Base-by-base conservation (phyloP, 2,329 filamentous ascomycete species). In the Fusarium udum region DNA sequence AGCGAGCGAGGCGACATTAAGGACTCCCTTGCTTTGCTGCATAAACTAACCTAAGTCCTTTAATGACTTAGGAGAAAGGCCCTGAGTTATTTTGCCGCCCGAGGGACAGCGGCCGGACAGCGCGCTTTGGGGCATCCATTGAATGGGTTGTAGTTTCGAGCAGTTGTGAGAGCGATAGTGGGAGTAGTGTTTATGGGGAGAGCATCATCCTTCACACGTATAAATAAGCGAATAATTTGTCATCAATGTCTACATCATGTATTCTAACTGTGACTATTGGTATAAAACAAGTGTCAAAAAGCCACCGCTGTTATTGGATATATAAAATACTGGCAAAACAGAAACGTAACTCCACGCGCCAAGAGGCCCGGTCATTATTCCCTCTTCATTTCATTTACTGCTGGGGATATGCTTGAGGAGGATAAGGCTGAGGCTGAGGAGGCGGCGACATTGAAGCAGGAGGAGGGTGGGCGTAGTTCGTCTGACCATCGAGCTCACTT, bases 391-490 rank as follows among this genome's bases (percentile, higher is more conserved):
- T 45, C 15, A 63, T 43, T 32, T 74, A 61, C 71, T 57, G 51
- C 22, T 64, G 67, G 11, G 40, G 53, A 20, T 45, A 57, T 2
- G 57, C 45, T 28, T 71, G 71, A 1, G 49, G n/a, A 51, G 67
- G 63, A 18, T 76, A 72, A 16, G 67, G 34, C 18, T 74, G 67
- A 13, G 65, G 77, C 57, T 75, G 73, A 39, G 75, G 75, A 43
- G 72, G 66, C 12, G 76, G 64, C 15, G 72, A 75, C 4, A 63
- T 57, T 22, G 73, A 62, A 42, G 51, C 45, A 4, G 73, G 67
- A 18, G 63, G 61, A 53, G 63, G 59, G 48, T 74, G 77, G 4
- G 64, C 48, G 10, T 71, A 74, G 24, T 64, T 53, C 26, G 46
- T 71, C 49, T 75, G 72, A 2, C 65, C 68, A n/a, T 69, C 59